Evolutionary conservation across 805 yeast genomes (phyloP), one percentile per base, ranked within the genome.

Genomic region (Hanseniaspora osmophila): DNA sequence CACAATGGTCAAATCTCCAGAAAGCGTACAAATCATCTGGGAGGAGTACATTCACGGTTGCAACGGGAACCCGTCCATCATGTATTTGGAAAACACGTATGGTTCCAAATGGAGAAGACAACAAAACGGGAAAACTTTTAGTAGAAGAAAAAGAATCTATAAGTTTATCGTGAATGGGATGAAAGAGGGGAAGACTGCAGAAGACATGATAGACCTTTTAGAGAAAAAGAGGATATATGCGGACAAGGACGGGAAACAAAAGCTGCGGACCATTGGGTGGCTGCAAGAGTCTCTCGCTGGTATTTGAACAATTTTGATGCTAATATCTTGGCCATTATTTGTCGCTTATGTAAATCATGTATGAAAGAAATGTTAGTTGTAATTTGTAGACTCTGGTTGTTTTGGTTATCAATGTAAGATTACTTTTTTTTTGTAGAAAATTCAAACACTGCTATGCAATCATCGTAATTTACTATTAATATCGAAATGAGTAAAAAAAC

Each of bases 71-170:
- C 70, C 70, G 7, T 60, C 71, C 2, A 63, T 68, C 13, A 59
- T 61, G 45, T 58, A 58, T 15, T 55, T 68, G n/a, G 71, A 68
- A 44, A 62, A 62, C 27, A 59, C 58, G 38, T 68, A 60, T 49
- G 70, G 70, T 6, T 63, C 66, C 42, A 59, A 63, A 33, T 68
- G 73, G 73, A 55, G 72, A 51, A 55, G 51, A 47, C 66, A 48
- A 43, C 63, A 52, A 47, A 63, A 59, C 51, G 58, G 57, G 37
- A 65, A 57, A 54, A 63, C 60, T 10, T 65, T 56, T 48, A 58
- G 64, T 2, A 52, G 68, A 43, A 52, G 69, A 38, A 63, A 63
- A 46, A 53, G 65, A 37, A 49, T 62, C 2, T 62, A 62, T 46
- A 62, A 62, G 43, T 62, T 58, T 48, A 62, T 62, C 19, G 37